Base-by-base conservation (phyloP, 768 basidiomycete species). In the Leccinum aurantiacum region DNA sequence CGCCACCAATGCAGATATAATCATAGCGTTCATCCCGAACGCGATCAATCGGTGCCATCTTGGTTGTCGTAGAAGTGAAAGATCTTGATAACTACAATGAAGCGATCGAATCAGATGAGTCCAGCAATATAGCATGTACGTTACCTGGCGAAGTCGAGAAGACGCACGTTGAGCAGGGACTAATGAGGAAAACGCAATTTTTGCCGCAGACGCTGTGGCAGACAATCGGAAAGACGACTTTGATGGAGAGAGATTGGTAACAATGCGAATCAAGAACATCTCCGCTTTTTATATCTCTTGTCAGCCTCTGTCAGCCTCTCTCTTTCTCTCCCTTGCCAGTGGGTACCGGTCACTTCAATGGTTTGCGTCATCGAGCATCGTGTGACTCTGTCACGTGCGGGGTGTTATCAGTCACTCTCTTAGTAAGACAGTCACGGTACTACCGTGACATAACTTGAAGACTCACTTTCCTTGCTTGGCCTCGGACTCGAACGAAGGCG, bases 1-100 rank as follows among this genome's bases (percentile, higher is more conserved):
- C 97, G 61, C 93, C 95, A 54, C 95, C 95, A 67, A 97, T 88
- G 66, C 92, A 85, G 53, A 97, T 84, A 67, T 90, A 86, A 70
- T 97, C 95, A 72, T 90, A 93, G 70, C 83, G 84, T 48, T 86
- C 85, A 17, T 73, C 71, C 3, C 80, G 84, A 17, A 89, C 86
- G 67, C 79, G 85, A 56, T 84, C 79, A 51, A 91, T 76, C 38
- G 91, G 91, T 53, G 91, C 82, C 90, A 93, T 92, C 27, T 74
- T 82, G n/a, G 68, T 60, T 47, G 72, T 65, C 13, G 77, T 70
- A 46, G 69, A 75, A 41, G 73, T 70, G 48, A 85, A 78, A 48
- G 77, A 73, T 76, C 83, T 77, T 35, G 78, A 76, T 63, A 82
- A 70, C 85, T 86, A 53, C 4, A 19, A 48, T n/a, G 44, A 4